Conservation (phyloP, 2,329 filamentous ascomycete genomes). For the Westerdykella aurantiaca region DNA sequence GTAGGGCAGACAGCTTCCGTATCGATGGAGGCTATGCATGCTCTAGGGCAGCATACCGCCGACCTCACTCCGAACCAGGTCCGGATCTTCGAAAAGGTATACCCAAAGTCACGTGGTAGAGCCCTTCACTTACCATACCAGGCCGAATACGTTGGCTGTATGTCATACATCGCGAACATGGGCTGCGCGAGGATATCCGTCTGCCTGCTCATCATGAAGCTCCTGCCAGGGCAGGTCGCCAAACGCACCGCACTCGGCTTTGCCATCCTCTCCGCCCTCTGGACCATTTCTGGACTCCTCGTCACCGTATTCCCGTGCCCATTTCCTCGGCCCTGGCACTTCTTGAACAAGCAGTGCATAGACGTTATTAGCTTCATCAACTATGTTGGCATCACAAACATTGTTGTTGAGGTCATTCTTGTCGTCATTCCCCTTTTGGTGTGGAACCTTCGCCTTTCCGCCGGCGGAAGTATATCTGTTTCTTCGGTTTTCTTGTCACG, state of each 20-base stretch:
- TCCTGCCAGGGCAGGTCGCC: constrained; percentile 17
- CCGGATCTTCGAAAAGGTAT: constrained; percentile 20
- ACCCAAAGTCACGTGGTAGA: not conserved
- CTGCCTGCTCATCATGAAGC: constrained; percentile 18
- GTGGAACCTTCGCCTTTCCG: constrained; percentile 22
- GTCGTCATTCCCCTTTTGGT: constrained; percentile 22
- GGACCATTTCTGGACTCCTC: constrained; percentile 20
- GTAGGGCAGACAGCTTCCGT: constrained; percentile 23
- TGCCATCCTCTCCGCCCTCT: constrained; percentile 16
- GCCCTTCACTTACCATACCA: constrained; percentile 1
- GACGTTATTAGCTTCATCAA: constrained; percentile 21
- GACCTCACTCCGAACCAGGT: constrained; percentile 7
- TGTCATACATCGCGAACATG: constrained; percentile 28
- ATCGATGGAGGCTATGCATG: constrained; percentile 19
- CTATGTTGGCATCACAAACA: constrained; percentile 24
- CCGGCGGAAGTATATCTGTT: constrained; percentile 19
- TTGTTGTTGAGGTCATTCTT: constrained; percentile 21
- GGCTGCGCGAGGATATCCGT: constrained; percentile 24
- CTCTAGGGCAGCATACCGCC: constrained; percentile 11
- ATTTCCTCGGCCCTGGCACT: constrained; percentile 18
- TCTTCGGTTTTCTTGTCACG: constrained; percentile 20
- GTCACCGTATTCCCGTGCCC: constrained; percentile 23
- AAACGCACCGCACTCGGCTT: constrained; percentile 15
- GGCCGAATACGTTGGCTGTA: constrained; percentile 21
- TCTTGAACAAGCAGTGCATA: constrained; percentile 14